phyloP scores from a whole-genome alignment of 345 rosid genomes.

The Tarenaya hassleriana region DNA sequence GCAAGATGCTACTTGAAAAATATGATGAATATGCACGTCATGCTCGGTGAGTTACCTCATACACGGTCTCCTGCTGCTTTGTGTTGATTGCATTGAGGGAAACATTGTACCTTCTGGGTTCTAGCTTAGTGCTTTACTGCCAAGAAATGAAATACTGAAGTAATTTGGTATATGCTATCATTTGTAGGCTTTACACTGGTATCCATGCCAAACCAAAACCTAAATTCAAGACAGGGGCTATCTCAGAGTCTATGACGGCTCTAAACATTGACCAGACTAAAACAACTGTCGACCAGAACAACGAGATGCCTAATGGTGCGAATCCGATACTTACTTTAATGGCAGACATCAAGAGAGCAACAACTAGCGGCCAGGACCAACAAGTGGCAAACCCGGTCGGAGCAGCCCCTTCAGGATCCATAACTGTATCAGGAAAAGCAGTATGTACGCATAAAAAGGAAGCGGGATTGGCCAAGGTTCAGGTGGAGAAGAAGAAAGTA shows the following conservation, averaged over 20 bases:
- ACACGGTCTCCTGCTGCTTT: neutral
- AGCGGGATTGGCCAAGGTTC: conserved; percentile 51
- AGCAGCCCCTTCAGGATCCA: conserved; percentile 34
- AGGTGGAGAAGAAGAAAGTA: conserved; percentile 82
- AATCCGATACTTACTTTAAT: conserved; percentile 38
- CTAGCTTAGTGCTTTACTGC: too few species aligned
- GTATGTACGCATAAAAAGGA: conserved; percentile 48
- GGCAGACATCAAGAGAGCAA: conserved; percentile 44
- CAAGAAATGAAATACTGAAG: neutral
- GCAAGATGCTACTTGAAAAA: conserved; percentile 95
- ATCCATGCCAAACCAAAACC: conserved; percentile 92
- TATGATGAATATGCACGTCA: conserved; percentile 92
- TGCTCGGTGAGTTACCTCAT: conserved; percentile 62
- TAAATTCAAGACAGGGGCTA: conserved; percentile 77
- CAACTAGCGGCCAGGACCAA: conserved; percentile 49
- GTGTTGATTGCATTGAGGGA: neutral
- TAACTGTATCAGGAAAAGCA: conserved; percentile 32
- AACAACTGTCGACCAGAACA: conserved; percentile 43
- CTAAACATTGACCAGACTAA: conserved; percentile 74
- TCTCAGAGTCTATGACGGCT: conserved; percentile 81
- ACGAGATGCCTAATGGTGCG: conserved; percentile 34
- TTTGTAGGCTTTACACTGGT: conserved; percentile 77
- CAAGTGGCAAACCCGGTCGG: too few species aligned
- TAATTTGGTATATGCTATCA: neutral
- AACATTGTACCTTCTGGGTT: neutral